A percentile compares a stretch with the other conserved stretches of the same genome.
These are phyloP conservation scores for Penicillium pulvis DNA, from an alignment of 495 filamentous ascomycete genomes.

Conservation along the genomic window DNA sequence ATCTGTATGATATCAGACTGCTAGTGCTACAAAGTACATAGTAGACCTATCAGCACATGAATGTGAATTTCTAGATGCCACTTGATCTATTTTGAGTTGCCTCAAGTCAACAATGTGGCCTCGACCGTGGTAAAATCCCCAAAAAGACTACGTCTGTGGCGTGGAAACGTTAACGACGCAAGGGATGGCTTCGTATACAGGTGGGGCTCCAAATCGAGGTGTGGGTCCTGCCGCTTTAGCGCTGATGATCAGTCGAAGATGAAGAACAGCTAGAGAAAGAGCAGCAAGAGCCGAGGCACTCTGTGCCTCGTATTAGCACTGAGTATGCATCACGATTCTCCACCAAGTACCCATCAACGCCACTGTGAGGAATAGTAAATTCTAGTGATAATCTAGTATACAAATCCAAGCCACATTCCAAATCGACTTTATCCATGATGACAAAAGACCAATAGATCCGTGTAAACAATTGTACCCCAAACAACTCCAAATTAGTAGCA, in stretches of 20 bases:
- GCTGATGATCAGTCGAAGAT: neutral
- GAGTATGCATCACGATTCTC: neutral
- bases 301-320: neutral
- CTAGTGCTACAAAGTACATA: neutral
- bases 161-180: constrained; percentile 1
- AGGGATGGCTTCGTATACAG: neutral
- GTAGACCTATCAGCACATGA: neutral
- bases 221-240: neutral
- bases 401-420: neutral
- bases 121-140: neutral
- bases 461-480: too few relatives aligned
- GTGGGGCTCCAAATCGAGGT: neutral
- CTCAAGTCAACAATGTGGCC: neutral
- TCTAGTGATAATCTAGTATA: neutral
- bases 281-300: neutral
- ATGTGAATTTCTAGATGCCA: neutral
- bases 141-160: neutral
- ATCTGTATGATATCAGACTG: neutral
- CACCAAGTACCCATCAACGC: neutral
- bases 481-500: too few relatives aligned
- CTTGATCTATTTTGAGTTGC: neutral
- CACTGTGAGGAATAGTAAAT: neutral
- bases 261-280: neutral
- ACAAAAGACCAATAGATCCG: too few relatives aligned
- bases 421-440: neutral